phyloP scores from a whole-genome alignment of 2,329 filamentous ascomycete species.

The Penicillium crustosum region DNA sequence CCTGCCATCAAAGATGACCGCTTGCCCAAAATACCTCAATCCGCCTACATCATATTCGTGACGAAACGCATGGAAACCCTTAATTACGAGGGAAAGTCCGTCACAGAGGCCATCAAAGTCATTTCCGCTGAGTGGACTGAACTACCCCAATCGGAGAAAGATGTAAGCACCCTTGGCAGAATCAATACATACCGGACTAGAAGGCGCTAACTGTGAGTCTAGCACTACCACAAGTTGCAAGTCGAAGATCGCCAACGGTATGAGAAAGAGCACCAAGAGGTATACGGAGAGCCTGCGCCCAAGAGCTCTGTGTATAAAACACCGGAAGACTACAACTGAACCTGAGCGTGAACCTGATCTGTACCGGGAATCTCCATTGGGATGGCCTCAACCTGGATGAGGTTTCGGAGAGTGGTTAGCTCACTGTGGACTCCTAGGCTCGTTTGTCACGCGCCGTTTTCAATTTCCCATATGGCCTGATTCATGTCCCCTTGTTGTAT shows the following conservation, averaged over 20 bases:
- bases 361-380: not conserved
- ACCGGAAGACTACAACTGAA: not conserved
- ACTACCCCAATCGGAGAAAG: conserved; percentile 35
- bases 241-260: conserved; percentile 36
- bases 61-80: conserved; percentile 47
- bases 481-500: not conserved
- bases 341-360: not conserved
- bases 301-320: not conserved
- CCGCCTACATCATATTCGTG: conserved; percentile 47
- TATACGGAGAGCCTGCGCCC: conserved; percentile 32
- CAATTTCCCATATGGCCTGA: not conserved
- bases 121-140: conserved; percentile 28
- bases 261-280: conserved; percentile 34
- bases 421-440: not conserved
- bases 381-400: not conserved
- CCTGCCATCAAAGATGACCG: conserved; percentile 55
- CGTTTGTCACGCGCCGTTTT: not conserved
- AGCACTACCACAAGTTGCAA: conserved; percentile 31
- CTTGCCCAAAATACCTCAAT: conserved; percentile 44
- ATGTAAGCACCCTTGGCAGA: conserved; percentile 29
- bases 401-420: not conserved
- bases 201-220: conserved; percentile 13
- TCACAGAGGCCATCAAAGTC: conserved; percentile 34
- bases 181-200: not conserved
- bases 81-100: conserved; percentile 52